These are phyloP conservation scores for Fusarium hostae DNA, from an alignment of 2,329 filamentous ascomycete genomes.

Conservation along the genomic window DNA sequence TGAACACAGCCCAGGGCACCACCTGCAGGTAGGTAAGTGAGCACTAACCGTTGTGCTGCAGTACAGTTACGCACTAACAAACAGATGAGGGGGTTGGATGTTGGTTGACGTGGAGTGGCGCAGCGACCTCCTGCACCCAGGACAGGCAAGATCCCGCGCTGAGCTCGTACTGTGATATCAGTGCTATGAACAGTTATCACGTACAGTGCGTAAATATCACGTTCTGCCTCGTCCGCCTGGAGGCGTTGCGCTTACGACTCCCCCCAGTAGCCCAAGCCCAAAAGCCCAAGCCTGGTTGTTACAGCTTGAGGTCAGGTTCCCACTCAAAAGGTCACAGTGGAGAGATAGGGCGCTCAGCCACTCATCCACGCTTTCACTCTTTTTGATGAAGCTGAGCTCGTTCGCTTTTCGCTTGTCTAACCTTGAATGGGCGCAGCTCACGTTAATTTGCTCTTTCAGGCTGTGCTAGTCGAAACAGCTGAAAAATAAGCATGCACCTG, in stretches of 20 bases:
- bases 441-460: conserved; percentile 14
- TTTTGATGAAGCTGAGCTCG: background rate
- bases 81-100: conserved; percentile 24
- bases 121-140: conserved; percentile 21
- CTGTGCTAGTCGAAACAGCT: conserved; percentile 24
- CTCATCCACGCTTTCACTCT: conserved; percentile 9
- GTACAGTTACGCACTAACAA: conserved; percentile 2
- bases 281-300: conserved; percentile 24
- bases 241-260: conserved; percentile 39
- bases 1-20: conserved; percentile 5
- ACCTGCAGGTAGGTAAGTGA: conserved; percentile 2
- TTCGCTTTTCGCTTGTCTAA: conserved; percentile 18
- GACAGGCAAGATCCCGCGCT: conserved; percentile 17
- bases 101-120: conserved; percentile 37
- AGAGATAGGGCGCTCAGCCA: conserved; percentile 22
- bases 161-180: background rate
- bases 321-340: conserved; percentile 29
- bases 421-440: conserved; percentile 36
- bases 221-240: conserved; percentile 31
- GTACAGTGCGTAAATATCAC: conserved; percentile 6
- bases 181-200: accelerated
- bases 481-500: conserved; percentile 8
- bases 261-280: background rate
- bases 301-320: conserved; percentile 36
- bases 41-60: conserved; percentile 13